phyloP scores from a whole-genome alignment of 306 rosid species.

The Gillenia trifoliata region DNA sequence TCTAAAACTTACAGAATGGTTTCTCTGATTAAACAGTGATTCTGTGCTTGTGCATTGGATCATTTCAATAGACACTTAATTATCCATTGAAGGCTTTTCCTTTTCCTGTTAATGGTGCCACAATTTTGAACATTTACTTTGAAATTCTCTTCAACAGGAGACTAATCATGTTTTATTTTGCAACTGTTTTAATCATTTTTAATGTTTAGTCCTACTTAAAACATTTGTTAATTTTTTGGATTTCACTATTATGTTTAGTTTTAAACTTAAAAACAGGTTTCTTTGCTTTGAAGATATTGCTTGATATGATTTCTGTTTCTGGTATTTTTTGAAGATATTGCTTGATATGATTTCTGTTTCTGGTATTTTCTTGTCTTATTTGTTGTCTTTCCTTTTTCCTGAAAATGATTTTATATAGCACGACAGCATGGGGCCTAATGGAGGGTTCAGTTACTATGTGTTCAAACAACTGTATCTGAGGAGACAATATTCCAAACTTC shows the following conservation, averaged over 20 bases:
- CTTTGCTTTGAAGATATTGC: not conserved
- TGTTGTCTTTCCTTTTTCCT: constrained; percentile 13
- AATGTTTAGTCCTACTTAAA: not conserved
- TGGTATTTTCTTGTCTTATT: not conserved
- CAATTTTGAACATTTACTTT: not conserved
- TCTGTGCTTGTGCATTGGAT: not conserved
- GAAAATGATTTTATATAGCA: constrained; percentile 52
- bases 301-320: constrained; percentile 1
- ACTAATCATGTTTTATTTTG: not conserved
- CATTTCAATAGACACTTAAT: not conserved
- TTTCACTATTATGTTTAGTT: not conserved
- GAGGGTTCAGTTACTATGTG: constrained; percentile 84
- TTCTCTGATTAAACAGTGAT: not conserved
- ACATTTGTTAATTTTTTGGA: not conserved
- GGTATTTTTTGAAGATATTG: constrained; percentile 3
- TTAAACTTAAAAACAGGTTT: too few species aligned
- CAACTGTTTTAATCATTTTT: not conserved
- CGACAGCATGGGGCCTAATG: constrained; percentile 90
- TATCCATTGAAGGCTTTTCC: not conserved
- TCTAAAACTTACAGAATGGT: not conserved
- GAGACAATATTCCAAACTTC: constrained; percentile 77
- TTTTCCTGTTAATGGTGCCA: not conserved
- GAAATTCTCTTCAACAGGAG: not conserved
- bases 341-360: constrained; percentile 1
- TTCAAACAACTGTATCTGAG: constrained; percentile 63